These are phyloP conservation scores for Flaveria linearis DNA, from an alignment of 129 eudicot species.

Conservation along the genomic window DNA sequence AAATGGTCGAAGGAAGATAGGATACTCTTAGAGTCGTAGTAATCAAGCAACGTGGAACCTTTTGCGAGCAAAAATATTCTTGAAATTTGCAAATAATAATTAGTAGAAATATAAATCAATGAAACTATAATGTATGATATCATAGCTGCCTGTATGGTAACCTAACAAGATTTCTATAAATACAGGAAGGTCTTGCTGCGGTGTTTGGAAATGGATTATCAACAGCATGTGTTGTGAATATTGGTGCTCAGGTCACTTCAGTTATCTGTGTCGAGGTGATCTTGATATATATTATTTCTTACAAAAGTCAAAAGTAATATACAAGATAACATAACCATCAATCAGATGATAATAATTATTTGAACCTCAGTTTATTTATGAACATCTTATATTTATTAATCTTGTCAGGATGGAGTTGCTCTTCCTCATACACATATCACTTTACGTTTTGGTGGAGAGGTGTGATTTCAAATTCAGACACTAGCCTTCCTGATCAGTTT, in stretches of 20 bases:
- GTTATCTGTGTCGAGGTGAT: constrained; percentile 86
- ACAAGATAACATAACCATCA: neutral
- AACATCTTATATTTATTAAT: constrained; percentile 3
- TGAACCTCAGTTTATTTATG: neutral
- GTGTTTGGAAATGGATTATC: constrained; percentile 93
- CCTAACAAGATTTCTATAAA: neutral
- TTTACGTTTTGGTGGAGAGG: constrained; percentile 92
- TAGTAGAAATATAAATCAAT: neutral
- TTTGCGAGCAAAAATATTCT: neutral
- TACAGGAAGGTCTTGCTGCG: constrained; percentile 98
- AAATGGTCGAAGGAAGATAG: neutral
- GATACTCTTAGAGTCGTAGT: neutral
- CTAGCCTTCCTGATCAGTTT: neutral
- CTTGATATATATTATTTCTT: constrained; percentile 13
- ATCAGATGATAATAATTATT: constrained; percentile 13
- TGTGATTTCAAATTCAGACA: constrained; percentile 32
- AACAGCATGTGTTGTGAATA: constrained; percentile 87
- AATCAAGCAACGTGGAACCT: constrained; percentile 9
- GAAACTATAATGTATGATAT: neutral
- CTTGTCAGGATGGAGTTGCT: constrained; percentile 86
- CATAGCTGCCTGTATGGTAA: neutral
- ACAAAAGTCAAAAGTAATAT: constrained; percentile 1
- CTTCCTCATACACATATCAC: constrained; percentile 83
- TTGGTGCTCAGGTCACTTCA: constrained; percentile 93
- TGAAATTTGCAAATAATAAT: neutral